phyloP scores from a whole-genome alignment of 2,329 filamentous ascomycete genomes.

The Tolypocladium tundrense region DNA sequence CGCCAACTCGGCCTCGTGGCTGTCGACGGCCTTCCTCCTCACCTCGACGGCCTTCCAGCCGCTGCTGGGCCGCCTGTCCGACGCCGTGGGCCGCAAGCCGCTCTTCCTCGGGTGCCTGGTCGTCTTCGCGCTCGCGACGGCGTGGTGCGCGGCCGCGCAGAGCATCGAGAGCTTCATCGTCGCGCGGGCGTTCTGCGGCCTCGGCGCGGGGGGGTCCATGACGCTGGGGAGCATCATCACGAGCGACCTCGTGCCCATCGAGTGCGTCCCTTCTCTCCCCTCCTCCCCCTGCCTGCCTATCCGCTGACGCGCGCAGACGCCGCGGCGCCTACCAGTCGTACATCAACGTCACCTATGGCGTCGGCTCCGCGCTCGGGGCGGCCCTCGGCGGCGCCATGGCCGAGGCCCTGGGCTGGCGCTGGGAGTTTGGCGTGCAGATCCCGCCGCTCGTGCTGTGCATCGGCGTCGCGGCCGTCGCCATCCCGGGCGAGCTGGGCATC shows the following conservation, averaged over 20 bases:
- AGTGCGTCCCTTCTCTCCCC: constrained; percentile 31
- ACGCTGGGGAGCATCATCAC: constrained; percentile 61
- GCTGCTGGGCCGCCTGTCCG: constrained; percentile 62
- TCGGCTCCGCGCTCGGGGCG: constrained; percentile 50
- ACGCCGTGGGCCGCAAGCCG: constrained; percentile 59
- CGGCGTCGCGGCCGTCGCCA: constrained; percentile 30
- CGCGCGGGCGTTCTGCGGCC: constrained; percentile 59
- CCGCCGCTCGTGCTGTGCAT: constrained; percentile 38
- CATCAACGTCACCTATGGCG: constrained; percentile 55
- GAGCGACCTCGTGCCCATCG: constrained; percentile 64
- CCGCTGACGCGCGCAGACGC: constrained; percentile 14
- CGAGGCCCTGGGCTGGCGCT: constrained; percentile 62
- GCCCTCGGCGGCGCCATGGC: constrained; percentile 61
- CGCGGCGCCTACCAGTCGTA: constrained; percentile 66
- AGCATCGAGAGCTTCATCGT: constrained; percentile 61
- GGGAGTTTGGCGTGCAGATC: constrained; percentile 58
- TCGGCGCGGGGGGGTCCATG: constrained; percentile 64
- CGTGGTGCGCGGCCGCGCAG: constrained; percentile 58
- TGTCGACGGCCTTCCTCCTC: constrained; percentile 69
- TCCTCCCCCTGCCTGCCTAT: not conserved
- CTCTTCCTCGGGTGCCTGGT: constrained; percentile 54
- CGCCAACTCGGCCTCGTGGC: constrained; percentile 72
- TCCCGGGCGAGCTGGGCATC: constrained; percentile 44
- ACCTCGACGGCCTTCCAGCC: constrained; percentile 70
- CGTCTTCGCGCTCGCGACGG: constrained; percentile 54